Conservation (phyloP, 768 basidiomycete species). For the Pleurotus cornucopiae region DNA sequence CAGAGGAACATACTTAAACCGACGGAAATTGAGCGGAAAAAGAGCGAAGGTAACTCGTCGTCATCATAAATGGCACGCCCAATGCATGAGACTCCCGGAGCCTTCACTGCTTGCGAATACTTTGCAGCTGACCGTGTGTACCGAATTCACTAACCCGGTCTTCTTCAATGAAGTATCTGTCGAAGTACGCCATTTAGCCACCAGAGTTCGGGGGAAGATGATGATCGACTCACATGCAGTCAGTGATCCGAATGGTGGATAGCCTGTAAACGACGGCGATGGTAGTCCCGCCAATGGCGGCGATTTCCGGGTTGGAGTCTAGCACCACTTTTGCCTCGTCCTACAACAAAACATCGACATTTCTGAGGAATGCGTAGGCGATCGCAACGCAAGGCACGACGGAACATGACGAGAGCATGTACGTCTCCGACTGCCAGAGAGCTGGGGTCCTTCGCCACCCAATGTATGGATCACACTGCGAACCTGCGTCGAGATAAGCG, state of each 20-base stretch:
- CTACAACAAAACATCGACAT: not conserved
- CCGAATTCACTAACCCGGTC: not conserved
- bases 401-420: not conserved
- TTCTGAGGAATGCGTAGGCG: not conserved
- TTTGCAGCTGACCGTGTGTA: not conserved
- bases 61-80: no score
- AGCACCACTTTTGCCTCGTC: not conserved
- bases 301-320: not conserved
- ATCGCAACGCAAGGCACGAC: not conserved
- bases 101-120: no score
- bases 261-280: not conserved
- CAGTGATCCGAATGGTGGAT: not conserved
- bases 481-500: no score
- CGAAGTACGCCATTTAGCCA: not conserved
- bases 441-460: not conserved
- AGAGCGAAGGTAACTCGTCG: no score
- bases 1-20: no score
- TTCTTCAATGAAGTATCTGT: not conserved
- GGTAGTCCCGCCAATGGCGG: not conserved
- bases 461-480: not conserved
- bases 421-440: not conserved
- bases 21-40: no score
- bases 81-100: no score
- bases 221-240: not conserved
- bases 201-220: not conserved